Evolutionary conservation across 345 rosid genomes (phyloP).

Genomic region (Aquilaria yunnanensis): DNA sequence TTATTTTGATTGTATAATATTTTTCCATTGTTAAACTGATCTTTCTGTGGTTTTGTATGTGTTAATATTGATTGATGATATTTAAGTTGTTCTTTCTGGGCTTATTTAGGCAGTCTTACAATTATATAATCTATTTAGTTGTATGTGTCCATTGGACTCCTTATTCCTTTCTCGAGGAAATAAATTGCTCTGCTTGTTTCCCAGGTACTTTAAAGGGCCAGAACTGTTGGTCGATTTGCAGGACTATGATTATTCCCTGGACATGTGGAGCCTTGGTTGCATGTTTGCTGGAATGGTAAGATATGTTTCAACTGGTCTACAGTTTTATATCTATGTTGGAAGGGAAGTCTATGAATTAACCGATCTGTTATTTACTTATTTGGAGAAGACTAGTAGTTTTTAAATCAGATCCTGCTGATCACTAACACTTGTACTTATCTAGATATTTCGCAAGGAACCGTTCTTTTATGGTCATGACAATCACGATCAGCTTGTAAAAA

Average conservation of each 20-base stretch:
- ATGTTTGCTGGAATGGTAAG: slow-evolving; percentile 99
- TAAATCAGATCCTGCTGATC: not conserved
- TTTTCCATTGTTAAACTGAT: too few species aligned
- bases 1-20: too few species aligned
- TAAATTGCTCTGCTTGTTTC: slow-evolving; percentile 13
- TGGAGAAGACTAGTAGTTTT: not conserved
- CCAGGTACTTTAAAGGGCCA: slow-evolving; percentile 92
- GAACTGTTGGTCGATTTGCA: slow-evolving; percentile 93
- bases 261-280: slow-evolving; percentile 99
- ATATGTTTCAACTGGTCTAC: not conserved
- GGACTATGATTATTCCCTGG: slow-evolving; percentile 97
- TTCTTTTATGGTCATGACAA: slow-evolving; percentile 98
- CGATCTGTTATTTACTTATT: not conserved
- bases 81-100: too few species aligned
- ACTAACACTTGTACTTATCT: not conserved
- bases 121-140: too few species aligned
- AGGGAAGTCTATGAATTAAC: too few species aligned
- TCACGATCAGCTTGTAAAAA: slow-evolving; percentile 94
- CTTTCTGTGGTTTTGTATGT: too few species aligned
- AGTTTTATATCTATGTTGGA: not conserved
- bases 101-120: too few species aligned
- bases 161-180: slow-evolving; percentile 1
- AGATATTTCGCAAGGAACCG: slow-evolving; percentile 96
- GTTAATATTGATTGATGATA: too few species aligned
- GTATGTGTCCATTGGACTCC: too few species aligned